These are phyloP conservation scores for Apiospora malaysiana DNA, from an alignment of 2,329 filamentous ascomycete species.

Conservation along the genomic window DNA sequence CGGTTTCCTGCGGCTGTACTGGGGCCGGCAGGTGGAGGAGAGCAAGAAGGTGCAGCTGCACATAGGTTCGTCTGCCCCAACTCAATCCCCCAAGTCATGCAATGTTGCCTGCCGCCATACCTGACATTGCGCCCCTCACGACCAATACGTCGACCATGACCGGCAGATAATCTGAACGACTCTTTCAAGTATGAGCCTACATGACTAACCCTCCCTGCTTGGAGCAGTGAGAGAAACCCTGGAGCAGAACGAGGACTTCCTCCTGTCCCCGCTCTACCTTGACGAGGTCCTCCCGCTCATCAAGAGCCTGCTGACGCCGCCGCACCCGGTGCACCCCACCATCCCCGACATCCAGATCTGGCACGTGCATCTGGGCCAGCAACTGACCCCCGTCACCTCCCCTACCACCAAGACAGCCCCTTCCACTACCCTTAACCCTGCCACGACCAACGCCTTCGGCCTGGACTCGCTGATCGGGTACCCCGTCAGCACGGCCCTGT, in stretches of 20 bases:
- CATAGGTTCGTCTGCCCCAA: conserved; percentile 1
- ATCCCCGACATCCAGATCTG: conserved; percentile 19
- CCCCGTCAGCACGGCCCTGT: conserved; percentile 11
- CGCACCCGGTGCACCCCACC: conserved; percentile 18
- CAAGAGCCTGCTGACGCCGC: conserved; percentile 19
- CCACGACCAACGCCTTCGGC: not conserved
- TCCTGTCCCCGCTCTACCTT: conserved; percentile 13
- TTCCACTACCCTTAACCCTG: not conserved
- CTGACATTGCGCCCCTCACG: too few relatives aligned
- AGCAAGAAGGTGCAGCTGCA: conserved; percentile 12
- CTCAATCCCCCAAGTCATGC: not conserved
- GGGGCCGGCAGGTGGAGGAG: conserved; percentile 6
- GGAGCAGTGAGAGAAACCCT: conserved; percentile 17
- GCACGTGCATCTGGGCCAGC: conserved; percentile 13
- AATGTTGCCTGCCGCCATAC: too few relatives aligned
- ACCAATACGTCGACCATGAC: not conserved
- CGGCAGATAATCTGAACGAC: not conserved
- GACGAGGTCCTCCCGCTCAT: conserved; percentile 16
- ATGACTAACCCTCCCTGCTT: not conserved
- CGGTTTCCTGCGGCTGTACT: conserved; percentile 18
- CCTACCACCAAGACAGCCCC: not conserved
- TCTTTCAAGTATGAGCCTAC: not conserved
- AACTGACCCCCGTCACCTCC: not conserved
- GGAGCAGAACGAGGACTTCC: conserved; percentile 17
- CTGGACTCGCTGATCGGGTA: not conserved